phyloP scores from a whole-genome alignment of 1,284 basidiomycete genomes.

The Golubevia pallescens region DNA sequence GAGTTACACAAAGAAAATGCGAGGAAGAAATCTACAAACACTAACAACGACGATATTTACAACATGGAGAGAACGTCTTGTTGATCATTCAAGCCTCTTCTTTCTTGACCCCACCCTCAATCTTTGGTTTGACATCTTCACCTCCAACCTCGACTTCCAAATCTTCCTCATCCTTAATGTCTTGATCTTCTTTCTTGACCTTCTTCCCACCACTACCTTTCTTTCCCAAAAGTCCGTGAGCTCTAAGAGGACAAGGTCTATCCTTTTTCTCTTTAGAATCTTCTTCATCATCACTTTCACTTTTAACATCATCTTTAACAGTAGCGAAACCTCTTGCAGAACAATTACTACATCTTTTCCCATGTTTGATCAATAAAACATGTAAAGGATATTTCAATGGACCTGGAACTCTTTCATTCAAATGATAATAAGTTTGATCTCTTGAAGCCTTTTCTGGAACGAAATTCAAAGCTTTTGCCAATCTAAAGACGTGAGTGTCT shows the following conservation, averaged over 20 bases:
- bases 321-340: slow-evolving; percentile 24
- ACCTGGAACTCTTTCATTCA: slow-evolving; percentile 72
- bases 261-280: background rate
- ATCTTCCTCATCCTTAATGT: slow-evolving; percentile 8
- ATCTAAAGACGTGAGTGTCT: slow-evolving; percentile 71
- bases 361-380: slow-evolving; percentile 75
- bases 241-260: slow-evolving; percentile 27
- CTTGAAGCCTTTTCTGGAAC: slow-evolving; percentile 72
- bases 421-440: slow-evolving; percentile 74
- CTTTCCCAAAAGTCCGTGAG: slow-evolving; percentile 24
- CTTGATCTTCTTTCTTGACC: slow-evolving; percentile 3
- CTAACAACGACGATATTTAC: too few relatives aligned
- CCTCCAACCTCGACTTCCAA: too few relatives aligned
- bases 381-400: slow-evolving; percentile 76
- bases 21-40: too few relatives aligned
- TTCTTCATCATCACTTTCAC: too few relatives aligned
- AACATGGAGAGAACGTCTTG: too few relatives aligned
- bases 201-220: slow-evolving; percentile 29
- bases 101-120: too few relatives aligned
- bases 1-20: too few relatives aligned
- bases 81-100: too few relatives aligned
- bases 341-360: slow-evolving; percentile 58
- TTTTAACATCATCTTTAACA: too few relatives aligned
- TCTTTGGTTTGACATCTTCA: too few relatives aligned
- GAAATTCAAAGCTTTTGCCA: slow-evolving; percentile 75